A percentile compares a stretch with the other conserved stretches of the same genome.
phyloP scores from a whole-genome alignment of 192 early-diverging fungal species.

The Spizellomyces punctatus region DNA sequence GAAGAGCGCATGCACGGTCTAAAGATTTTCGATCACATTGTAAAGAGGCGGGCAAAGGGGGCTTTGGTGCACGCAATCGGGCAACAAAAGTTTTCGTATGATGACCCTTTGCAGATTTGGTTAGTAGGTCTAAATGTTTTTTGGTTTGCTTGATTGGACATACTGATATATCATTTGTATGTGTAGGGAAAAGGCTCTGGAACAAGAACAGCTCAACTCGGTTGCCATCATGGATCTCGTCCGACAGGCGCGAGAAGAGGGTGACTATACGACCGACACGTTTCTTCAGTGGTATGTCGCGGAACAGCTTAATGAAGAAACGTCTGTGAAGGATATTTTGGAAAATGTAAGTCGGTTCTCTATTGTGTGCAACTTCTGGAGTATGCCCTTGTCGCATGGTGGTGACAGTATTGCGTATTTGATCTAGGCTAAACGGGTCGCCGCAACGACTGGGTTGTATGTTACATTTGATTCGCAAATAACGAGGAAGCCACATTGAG shows the following conservation, averaged over 20 bases:
- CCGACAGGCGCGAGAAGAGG: conserved; percentile 34
- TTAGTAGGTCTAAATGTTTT: conserved; percentile 1
- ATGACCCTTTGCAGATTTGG: conserved; percentile 36
- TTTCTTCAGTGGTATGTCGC: conserved; percentile 42
- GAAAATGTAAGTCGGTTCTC: conserved; percentile 27
- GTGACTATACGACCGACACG: conserved; percentile 39
- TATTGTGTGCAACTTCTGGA: background rate
- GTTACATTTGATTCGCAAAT: conserved; percentile 41
- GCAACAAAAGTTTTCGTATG: conserved; percentile 23
- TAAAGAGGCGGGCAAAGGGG: conserved; percentile 45
- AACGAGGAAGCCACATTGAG: conserved; percentile 34
- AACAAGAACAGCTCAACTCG: conserved; percentile 37
- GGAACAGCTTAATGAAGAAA: conserved; percentile 47
- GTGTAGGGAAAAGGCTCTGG: conserved; percentile 23
- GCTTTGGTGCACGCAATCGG: conserved; percentile 24
- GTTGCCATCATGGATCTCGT: conserved; percentile 31
- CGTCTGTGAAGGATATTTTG: conserved; percentile 40
- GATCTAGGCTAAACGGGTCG: conserved; percentile 20
- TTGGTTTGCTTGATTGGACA: background rate
- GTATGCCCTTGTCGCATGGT: background rate
- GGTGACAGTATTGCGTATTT: background rate
- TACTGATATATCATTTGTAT: background rate
- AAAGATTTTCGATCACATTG: conserved; percentile 47
- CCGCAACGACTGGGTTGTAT: conserved; percentile 41
- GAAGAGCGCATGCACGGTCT: conserved; percentile 44